Evolutionary conservation across 305 asterid species (phyloP).

Genomic region (Fraxinus platypoda): DNA sequence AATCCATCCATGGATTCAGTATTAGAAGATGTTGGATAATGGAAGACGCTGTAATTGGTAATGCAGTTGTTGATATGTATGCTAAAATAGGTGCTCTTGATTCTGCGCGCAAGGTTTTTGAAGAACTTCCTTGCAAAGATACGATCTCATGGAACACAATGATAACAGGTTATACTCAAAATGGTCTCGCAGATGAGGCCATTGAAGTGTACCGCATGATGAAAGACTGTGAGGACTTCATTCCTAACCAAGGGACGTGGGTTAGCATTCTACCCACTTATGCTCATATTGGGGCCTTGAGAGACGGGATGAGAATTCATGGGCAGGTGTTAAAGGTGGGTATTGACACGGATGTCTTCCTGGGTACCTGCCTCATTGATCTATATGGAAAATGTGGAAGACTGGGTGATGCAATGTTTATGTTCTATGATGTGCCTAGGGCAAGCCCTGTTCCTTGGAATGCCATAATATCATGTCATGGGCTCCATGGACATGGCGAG

Average conservation of each 20-base stretch:
- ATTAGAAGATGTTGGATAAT: slow-evolving; percentile 14
- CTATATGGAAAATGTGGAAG: slow-evolving; percentile 18
- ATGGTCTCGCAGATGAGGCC: slow-evolving; percentile 20
- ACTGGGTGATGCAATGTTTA: slow-evolving; percentile 5
- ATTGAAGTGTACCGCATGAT: slow-evolving; percentile 13
- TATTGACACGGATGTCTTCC: slow-evolving; percentile 11
- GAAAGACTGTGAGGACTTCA: neutral
- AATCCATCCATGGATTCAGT: slow-evolving; percentile 8
- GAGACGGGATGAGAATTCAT: slow-evolving; percentile 7
- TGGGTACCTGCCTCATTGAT: slow-evolving; percentile 19
- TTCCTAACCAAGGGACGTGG: slow-evolving; percentile 20
- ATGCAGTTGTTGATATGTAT: slow-evolving; percentile 21
- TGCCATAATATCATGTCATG: slow-evolving; percentile 10
- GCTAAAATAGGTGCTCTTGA: slow-evolving; percentile 12
- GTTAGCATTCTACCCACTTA: slow-evolving; percentile 18
- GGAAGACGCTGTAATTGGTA: slow-evolving; percentile 10
- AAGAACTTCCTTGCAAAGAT: slow-evolving; percentile 8
- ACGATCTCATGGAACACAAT: slow-evolving; percentile 17
- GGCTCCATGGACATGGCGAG: slow-evolving; percentile 20
- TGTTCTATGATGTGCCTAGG: slow-evolving; percentile 15
- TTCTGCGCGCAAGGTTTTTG: slow-evolving; percentile 14
- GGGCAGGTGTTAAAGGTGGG: slow-evolving; percentile 13
- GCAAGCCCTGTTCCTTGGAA: slow-evolving; percentile 16
- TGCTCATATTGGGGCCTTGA: slow-evolving; percentile 17
- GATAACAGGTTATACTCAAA: slow-evolving; percentile 17